Evolutionary conservation across 345 rosid genomes (phyloP), one percentile per base, ranked within the genome.

Genomic region (Hibiscus tridactylites): DNA sequence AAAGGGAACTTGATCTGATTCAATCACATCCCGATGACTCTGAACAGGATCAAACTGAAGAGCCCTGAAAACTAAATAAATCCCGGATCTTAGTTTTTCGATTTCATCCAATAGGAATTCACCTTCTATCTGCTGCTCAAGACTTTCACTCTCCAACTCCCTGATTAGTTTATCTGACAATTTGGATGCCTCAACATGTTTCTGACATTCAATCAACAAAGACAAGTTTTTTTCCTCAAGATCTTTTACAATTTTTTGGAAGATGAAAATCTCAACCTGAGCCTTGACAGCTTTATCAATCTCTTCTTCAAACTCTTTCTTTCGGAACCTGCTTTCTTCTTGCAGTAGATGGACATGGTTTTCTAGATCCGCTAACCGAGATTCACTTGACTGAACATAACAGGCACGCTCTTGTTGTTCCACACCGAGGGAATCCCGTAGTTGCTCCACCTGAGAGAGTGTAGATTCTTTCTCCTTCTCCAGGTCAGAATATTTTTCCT

Each of bases 261-360:
- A 79, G 68, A 92, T 77, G 72, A 91, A 85, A 75, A 85, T 91
- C 86, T 91, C 95, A 5, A 90, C 89, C 78, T 92, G 90, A 19
- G 92, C 87, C 79, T 84, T 86, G 72, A 90, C 89, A 68, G 88
- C 93, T 85, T 84, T 88, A 71, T 89, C 99, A 73, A 95, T 85
- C 67, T 92, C 97, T 74, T 90, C 99, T 82, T 90, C 97, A 70
- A 83, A 95, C 33, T 92, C 92, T 83, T 83, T 88, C 88, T 79
- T 85, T 68, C 90, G 83, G 42, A 81, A 75, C 75, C 76, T 85
- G 29, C 88, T 85, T 77, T 90, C 96, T 74, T 92, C 96, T 68
- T 81, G 88, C 72, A 95, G 85, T 57, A 77, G 58, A 78, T 74
- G 81, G 37, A 90, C 86, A 76, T 87, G 88, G 75, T 76, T 87